Evolutionary conservation across 192 early-diverging fungal genomes (phyloP).

Genomic region (Martensiomyces pterosporus): DNA sequence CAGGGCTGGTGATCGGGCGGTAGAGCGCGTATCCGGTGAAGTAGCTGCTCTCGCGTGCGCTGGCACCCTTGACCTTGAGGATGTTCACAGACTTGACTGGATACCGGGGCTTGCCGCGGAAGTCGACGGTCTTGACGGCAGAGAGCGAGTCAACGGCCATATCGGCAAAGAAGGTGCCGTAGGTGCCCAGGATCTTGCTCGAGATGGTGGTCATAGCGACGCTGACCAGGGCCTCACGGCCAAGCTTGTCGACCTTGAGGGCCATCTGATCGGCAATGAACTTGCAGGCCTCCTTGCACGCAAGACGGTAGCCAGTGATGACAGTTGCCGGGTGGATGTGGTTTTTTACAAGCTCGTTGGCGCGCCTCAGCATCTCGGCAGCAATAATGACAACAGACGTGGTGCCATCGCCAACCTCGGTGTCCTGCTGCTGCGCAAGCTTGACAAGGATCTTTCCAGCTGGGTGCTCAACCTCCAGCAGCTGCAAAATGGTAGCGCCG

Average conservation of each 20-base stretch:
- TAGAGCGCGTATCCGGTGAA: constrained; percentile 96
- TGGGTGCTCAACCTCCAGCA: constrained; percentile 98
- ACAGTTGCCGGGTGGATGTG: constrained; percentile 99
- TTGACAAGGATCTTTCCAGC: constrained; percentile 96
- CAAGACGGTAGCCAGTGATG: constrained; percentile 95
- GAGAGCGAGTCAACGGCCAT: constrained; percentile 91
- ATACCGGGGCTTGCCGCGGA: constrained; percentile 83
- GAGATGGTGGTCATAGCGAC: constrained; percentile 98
- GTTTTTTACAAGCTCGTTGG: constrained; percentile 97
- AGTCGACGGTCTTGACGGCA: constrained; percentile 84
- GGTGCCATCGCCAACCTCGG: constrained; percentile 99
- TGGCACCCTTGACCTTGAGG: constrained; percentile 95
- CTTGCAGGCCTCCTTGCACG: constrained; percentile 96
- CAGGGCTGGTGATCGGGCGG: constrained; percentile 95
- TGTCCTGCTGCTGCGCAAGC: constrained; percentile 99
- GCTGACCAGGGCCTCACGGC: constrained; percentile 88
- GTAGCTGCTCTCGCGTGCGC: constrained; percentile 79
- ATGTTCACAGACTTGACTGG: constrained; percentile 98
- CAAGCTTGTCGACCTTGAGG: constrained; percentile 89
- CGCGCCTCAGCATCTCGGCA: constrained; percentile 90
- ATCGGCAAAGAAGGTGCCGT: constrained; percentile 95
- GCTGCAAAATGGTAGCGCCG: constrained; percentile 95
- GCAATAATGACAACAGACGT: constrained; percentile 99
- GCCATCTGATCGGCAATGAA: constrained; percentile 97
- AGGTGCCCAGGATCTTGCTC: constrained; percentile 96